Evolutionary conservation across 257 asterid species (phyloP).

Genomic region (Nicotiana tabacum): DNA sequence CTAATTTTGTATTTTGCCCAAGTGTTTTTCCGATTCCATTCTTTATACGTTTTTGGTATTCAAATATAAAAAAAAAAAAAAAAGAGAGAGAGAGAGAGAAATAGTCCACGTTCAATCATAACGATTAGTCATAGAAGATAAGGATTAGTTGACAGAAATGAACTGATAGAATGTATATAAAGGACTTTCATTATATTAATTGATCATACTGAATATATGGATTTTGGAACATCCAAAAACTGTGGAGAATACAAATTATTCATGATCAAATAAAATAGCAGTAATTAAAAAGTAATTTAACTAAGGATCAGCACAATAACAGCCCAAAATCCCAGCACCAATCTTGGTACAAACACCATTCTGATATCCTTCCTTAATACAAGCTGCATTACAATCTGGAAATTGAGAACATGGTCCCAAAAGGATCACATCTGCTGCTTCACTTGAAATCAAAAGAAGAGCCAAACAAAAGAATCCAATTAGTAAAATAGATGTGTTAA

Average conservation of each 20-base stretch:
- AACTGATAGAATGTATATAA: background rate
- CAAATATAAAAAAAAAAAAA: too few relatives aligned
- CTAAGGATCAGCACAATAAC: background rate
- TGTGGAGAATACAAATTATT: background rate
- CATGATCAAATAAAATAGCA: background rate
- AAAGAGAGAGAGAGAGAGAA: background rate
- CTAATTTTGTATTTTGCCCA: too few relatives aligned
- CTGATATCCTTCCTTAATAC: background rate
- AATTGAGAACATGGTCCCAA: constrained; percentile 7
- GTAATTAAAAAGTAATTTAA: background rate
- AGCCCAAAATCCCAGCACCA: background rate
- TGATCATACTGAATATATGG: background rate
- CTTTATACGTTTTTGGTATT: too few relatives aligned
- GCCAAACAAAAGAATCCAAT: background rate
- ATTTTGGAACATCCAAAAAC: background rate
- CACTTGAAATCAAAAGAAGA: background rate
- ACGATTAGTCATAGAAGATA: background rate
- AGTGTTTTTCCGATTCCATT: too few relatives aligned
- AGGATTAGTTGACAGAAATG: background rate
- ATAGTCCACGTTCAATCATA: background rate
- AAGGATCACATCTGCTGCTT: background rate
- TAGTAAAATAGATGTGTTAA: background rate
- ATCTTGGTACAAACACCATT: background rate
- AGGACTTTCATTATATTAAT: background rate
- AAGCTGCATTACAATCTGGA: constrained; percentile 10